phyloP scores from a whole-genome alignment of 1,139 yeast species.

The Suhomyces panamericanus region DNA sequence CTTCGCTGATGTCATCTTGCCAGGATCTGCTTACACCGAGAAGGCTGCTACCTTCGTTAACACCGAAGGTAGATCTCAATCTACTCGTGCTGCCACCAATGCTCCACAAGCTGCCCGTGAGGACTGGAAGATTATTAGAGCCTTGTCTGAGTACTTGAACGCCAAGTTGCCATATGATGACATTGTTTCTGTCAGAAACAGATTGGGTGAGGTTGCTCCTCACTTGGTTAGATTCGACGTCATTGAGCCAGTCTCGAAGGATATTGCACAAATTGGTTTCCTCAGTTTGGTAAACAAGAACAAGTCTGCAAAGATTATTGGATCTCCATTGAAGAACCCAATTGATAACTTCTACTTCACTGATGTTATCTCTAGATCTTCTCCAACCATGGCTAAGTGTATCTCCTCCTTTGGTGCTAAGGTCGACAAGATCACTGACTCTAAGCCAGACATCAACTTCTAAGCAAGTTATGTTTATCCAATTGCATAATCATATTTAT shows the following conservation, averaged over 20 bases:
- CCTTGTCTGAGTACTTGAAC: slow-evolving; percentile 75
- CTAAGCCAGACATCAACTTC: slow-evolving; percentile 44
- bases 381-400: slow-evolving; percentile 90
- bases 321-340: slow-evolving; percentile 62
- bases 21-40: slow-evolving; percentile 89
- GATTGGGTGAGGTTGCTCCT: slow-evolving; percentile 80
- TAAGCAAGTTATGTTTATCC: slow-evolving; percentile 13
- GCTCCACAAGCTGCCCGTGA: slow-evolving; percentile 94
- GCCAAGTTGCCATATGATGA: slow-evolving; percentile 79
- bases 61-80: slow-evolving; percentile 88
- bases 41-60: slow-evolving; percentile 86
- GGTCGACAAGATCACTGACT: slow-evolving; percentile 58
- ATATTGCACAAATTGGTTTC: slow-evolving; percentile 61
- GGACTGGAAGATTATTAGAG: slow-evolving; percentile 89
- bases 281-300: slow-evolving; percentile 44
- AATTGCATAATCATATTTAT: slow-evolving; percentile 14
- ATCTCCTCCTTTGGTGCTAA: slow-evolving; percentile 65
- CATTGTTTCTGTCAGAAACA: slow-evolving; percentile 62
- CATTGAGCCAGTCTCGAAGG: slow-evolving; percentile 65
- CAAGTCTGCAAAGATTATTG: slow-evolving; percentile 41
- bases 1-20: slow-evolving; percentile 82
- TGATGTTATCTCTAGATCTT: slow-evolving; percentile 81
- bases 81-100: slow-evolving; percentile 82
- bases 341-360: slow-evolving; percentile 86
- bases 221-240: slow-evolving; percentile 76